Evolutionary conservation across 495 filamentous ascomycete genomes (phyloP), one percentile per base, ranked within the genome.

Genomic region (Amorphotheca resinae): DNA sequence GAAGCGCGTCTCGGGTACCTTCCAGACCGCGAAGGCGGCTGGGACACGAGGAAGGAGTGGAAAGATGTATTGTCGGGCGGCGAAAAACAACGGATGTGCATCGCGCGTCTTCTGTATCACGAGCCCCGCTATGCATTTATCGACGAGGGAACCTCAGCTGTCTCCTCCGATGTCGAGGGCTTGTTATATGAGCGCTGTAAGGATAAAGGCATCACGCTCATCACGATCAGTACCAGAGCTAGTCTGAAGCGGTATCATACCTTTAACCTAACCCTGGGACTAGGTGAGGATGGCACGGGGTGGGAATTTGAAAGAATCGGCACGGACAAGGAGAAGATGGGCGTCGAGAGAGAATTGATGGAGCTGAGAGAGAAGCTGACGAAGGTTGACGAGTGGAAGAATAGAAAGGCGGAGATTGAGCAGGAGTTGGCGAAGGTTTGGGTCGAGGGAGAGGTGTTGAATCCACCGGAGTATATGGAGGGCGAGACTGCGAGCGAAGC

Each of bases 11-110:
- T 99, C 0, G 88, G 87, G 6, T 95, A 96, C 61, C 69, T 99
- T 3, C 85, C 85, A 4, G 73, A 83, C 23, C 77, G 93, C 15
- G 93, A 99, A 64, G 93, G 88, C 18, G 93, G 93, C 9, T 99
- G 88, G 89, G 87, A 99, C 55, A 83, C 84, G 16, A 69, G 83
- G 20, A 96, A 99, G 63, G 91, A 93, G 51, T 99, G 93, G 93
- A 95, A 96, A 64, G 91, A 96, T 54, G 85, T 99, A 8, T 62
- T 99, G 14, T 87, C 80, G 46, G 93, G 93, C 9, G 93, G 93
- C n/a, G 93, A 99, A 67, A 99, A 99, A 65, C 93, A 99, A 62
- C 68, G 93, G 18, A 80, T 96, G 67, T 85, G 76, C 6, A 82
- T 96, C 52, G 93, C 93, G 6, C 68, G 93, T 37, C 56, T 96